phyloP scores from a whole-genome alignment of 2,329 filamentous ascomycete genomes.

The Sporothrix luriei region DNA sequence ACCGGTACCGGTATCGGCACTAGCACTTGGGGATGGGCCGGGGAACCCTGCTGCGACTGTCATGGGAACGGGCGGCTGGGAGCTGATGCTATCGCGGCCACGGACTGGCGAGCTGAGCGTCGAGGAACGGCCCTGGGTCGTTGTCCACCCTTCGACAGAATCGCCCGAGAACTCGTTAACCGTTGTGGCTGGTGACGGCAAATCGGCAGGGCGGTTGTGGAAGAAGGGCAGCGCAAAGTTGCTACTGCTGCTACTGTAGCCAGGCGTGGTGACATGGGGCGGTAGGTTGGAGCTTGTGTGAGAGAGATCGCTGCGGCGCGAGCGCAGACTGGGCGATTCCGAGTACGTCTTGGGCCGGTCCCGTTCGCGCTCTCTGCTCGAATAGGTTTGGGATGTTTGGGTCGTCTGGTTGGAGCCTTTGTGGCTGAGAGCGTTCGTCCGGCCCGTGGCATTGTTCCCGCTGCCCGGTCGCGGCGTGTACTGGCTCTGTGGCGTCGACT shows the following conservation, averaged over 20 bases:
- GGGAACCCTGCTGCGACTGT: constrained; percentile 44
- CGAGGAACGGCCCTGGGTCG: constrained; percentile 61
- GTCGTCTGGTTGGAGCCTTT: constrained; percentile 51
- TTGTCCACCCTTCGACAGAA: constrained; percentile 63
- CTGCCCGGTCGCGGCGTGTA: constrained; percentile 48
- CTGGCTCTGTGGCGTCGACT: constrained; percentile 19
- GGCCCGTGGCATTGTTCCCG: constrained; percentile 44
- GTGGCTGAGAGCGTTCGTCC: constrained; percentile 47
- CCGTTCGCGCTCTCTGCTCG: constrained; percentile 49
- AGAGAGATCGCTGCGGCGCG: constrained; percentile 64
- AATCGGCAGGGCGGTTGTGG: constrained; percentile 52
- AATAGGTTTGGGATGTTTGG: constrained; percentile 45
- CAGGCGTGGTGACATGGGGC: constrained; percentile 24
- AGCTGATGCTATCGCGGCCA: constrained; percentile 58
- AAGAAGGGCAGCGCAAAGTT: constrained; percentile 31
- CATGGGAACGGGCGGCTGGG: constrained; percentile 46
- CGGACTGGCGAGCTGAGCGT: constrained; percentile 60
- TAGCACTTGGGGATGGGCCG: constrained; percentile 39
- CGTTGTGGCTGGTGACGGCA: constrained; percentile 59
- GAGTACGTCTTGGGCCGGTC: constrained; percentile 59
- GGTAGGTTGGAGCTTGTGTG: constrained; percentile 36
- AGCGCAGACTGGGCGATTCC: constrained; percentile 62
- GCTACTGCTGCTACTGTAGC: constrained; percentile 22
- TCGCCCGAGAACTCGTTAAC: constrained; percentile 57
- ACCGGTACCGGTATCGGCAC: constrained; percentile 37